Conservation (phyloP, 345 rosid species). For the Salix arbutifolia region DNA sequence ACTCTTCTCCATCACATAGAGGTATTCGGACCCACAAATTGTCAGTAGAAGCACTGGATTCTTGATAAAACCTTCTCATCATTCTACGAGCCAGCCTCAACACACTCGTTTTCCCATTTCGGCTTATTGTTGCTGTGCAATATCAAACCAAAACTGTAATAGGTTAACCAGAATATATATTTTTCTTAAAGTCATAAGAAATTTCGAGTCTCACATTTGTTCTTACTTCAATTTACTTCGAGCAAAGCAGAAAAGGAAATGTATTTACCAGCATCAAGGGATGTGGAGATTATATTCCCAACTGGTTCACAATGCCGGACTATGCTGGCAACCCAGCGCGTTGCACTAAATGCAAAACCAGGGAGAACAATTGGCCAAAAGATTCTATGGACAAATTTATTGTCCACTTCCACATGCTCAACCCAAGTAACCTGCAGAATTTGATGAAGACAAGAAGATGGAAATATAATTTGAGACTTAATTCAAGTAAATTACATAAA, state of each 20-base stretch:
- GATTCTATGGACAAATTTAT: conserved; percentile 20
- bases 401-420: conserved; percentile 48
- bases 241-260: not conserved
- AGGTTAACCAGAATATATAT: too few relatives aligned
- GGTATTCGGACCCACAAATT: conserved; percentile 35
- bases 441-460: not conserved
- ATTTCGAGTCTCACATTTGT: not conserved
- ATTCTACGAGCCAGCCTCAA: conserved; percentile 39
- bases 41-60: conserved; percentile 6
- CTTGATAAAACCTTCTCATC: conserved; percentile 31
- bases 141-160: not conserved
- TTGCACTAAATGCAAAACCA: conserved; percentile 45
- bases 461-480: not conserved
- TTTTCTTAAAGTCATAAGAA: not conserved
- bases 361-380: conserved; percentile 31
- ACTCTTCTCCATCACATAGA: conserved; percentile 18
- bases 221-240: not conserved
- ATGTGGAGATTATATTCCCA: conserved; percentile 10
- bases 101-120: conserved; percentile 29
- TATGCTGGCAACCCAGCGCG: conserved; percentile 44
- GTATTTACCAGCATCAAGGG: conserved; percentile 11
- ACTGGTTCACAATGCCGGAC: conserved; percentile 30
- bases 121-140: conserved; percentile 6
- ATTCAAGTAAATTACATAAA: not conserved
- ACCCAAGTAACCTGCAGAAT: conserved; percentile 46